Percentiles rank a stretch among this genome's conserved stretches.
Evolutionary conservation across 352 stramenopile species (phyloP).

Genomic region (Globisporangium cylindrosporum): DNA sequence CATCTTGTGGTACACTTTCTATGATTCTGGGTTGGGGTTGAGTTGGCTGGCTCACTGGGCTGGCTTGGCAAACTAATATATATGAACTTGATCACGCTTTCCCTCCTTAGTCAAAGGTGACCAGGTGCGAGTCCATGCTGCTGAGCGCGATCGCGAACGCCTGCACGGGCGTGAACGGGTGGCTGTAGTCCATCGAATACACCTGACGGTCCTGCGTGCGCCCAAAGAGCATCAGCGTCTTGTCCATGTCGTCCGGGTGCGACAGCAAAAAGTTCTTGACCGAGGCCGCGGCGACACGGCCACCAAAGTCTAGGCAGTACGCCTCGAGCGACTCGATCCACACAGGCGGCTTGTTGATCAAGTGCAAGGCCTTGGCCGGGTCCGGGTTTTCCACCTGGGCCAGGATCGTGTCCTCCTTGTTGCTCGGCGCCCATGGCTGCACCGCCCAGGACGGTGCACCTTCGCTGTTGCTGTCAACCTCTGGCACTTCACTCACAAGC

Average conservation of each 20-base stretch:
- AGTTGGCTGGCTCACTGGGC: not conserved
- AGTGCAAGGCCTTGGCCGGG: constrained; percentile 48
- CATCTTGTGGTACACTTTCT: constrained; percentile 14
- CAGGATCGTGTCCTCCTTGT: constrained; percentile 80
- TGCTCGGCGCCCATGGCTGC: constrained; percentile 47
- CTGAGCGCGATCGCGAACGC: constrained; percentile 86
- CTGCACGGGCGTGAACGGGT: constrained; percentile 82
- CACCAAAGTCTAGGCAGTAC: constrained; percentile 88
- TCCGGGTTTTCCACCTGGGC: constrained; percentile 73
- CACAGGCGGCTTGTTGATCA: constrained; percentile 87
- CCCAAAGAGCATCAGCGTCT: constrained; percentile 85
- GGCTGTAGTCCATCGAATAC: constrained; percentile 87
- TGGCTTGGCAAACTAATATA: constrained; percentile 3
- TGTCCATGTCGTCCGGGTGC: constrained; percentile 83
- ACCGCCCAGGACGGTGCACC: constrained; percentile 51
- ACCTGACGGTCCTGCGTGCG: constrained; percentile 84
- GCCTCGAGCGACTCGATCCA: constrained; percentile 87
- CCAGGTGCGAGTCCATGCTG: constrained; percentile 86
- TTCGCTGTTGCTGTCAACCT: constrained; percentile 40
- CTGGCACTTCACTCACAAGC: constrained; percentile 39
- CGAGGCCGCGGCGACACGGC: constrained; percentile 65
- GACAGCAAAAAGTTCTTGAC: constrained; percentile 90
- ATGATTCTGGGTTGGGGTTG: not conserved
- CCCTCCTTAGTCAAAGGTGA: constrained; percentile 73
- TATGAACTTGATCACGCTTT: not conserved